Evolutionary conservation across 1,284 basidiomycete species (phyloP).

Genomic region (Baeospora myosura): DNA sequence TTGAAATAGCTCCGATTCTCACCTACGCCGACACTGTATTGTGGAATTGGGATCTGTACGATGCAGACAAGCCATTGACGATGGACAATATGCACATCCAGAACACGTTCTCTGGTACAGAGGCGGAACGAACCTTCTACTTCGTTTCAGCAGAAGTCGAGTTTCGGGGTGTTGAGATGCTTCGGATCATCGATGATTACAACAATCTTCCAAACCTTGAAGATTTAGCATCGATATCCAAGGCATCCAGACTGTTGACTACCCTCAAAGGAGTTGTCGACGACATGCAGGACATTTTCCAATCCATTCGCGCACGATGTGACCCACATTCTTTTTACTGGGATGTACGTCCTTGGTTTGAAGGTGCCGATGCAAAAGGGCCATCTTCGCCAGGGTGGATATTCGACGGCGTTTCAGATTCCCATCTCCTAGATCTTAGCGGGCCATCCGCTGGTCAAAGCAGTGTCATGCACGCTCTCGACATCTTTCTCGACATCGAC

Average conservation of each 20-base stretch:
- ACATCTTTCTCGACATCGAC: slow-evolving; percentile 79
- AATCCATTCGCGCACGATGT: slow-evolving; percentile 66
- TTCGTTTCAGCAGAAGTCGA: slow-evolving; percentile 81
- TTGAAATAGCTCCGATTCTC: slow-evolving; percentile 86
- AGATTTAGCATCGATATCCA: slow-evolving; percentile 64
- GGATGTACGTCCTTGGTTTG: slow-evolving; percentile 89
- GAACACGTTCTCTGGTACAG: slow-evolving; percentile 78
- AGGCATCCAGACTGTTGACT: slow-evolving; percentile 68
- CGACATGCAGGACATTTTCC: slow-evolving; percentile 62
- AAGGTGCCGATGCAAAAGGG: slow-evolving; percentile 68
- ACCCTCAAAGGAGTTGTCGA: slow-evolving; percentile 69
- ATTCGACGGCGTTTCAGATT: slow-evolving; percentile 71
- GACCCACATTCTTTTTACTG: slow-evolving; percentile 90
- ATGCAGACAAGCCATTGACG: slow-evolving; percentile 47
- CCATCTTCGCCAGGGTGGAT: slow-evolving; percentile 62
- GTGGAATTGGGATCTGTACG: slow-evolving; percentile 80
- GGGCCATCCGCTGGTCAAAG: slow-evolving; percentile 95
- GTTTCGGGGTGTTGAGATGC: slow-evolving; percentile 78
- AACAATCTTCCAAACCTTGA: slow-evolving; percentile 62
- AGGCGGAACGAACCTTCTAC: slow-evolving; percentile 87
- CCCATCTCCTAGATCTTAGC: slow-evolving; percentile 55
- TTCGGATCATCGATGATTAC: slow-evolving; percentile 84
- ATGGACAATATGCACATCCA: slow-evolving; percentile 60
- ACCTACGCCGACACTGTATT: slow-evolving; percentile 96
- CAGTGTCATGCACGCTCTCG: slow-evolving; percentile 78